Base-by-base conservation (phyloP, 345 rosid species). In the Aurinia saxatilis region DNA sequence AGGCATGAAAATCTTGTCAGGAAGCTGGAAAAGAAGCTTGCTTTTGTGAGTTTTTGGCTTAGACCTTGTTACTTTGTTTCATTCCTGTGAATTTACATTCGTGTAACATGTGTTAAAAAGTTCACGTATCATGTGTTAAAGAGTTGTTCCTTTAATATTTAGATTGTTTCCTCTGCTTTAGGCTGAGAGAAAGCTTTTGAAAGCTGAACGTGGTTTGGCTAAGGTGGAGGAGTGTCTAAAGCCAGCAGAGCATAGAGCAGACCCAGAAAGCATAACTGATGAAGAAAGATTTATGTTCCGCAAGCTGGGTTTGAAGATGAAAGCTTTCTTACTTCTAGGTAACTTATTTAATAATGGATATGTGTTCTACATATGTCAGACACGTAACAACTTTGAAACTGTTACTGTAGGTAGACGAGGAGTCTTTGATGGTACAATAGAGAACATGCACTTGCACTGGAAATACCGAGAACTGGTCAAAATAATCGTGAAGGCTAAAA, bases 391-490 rank as follows among this genome's bases (percentile, higher is more conserved):
- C 18, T 49, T 7, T 53, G 54, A 8, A 49, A 63, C 63, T 54
- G 71, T 54, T 68, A 62, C 31, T 80, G 67, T 81, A 92, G 98
- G 96, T 67, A 73, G 96, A 48, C 89, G 95, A 50, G 98, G 98
- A 33, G 89, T 92, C 70, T 92, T 89, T 52, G 95, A 83, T 75
- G 96, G 98, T 56, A 92, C 98, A 1, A 84, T 92, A 69, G 96
- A 92, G 70, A 92, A 92, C 77, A 92, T 92, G 96, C 98, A 92
- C 78, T 81, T 92, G 81, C 98, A 89, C 61, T 92, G 98, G 98
- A 92, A 89, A 63, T 83, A 92, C 66, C 75, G 98, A 19, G 98
- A 89, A 63, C 76, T 92, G 75, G 75, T 92, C 61, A 89, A 92
- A 77, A 85, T 92, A 67, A 77, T 87, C 42, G 70, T 87, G 75